These are phyloP conservation scores for Brasilioporus rufonigricans DNA, from an alignment of 768 basidiomycete species.

Conservation along the genomic window DNA sequence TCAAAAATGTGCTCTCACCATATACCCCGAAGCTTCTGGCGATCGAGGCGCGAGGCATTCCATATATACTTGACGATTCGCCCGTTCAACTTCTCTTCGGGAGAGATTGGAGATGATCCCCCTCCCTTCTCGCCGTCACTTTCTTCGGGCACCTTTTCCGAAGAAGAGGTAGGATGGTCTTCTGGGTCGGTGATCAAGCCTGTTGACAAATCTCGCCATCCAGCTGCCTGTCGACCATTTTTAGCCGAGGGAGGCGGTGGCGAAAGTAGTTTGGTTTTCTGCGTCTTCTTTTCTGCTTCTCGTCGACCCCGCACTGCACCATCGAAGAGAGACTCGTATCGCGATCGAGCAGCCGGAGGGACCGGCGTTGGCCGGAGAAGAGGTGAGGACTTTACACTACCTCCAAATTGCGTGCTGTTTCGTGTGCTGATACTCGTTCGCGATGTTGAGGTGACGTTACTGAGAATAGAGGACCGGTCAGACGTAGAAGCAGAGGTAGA, in stretches of 20 bases:
- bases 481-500: conserved; percentile 45
- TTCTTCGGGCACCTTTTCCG: conserved; percentile 12
- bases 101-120: conserved; percentile 24
- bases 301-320: conserved; percentile 54
- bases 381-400: conserved; percentile 26
- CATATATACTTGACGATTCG: conserved; percentile 58
- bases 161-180: conserved; percentile 23
- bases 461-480: conserved; percentile 63
- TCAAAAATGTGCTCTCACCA: conserved; percentile 47
- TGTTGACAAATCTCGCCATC: conserved; percentile 73
- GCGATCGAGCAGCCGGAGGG: conserved; percentile 56
- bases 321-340: conserved; percentile 68
- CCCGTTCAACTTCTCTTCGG: conserved; percentile 54
- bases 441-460: conserved; percentile 39
- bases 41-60: conserved; percentile 56
- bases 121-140: conserved; percentile 31
- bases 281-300: conserved; percentile 34
- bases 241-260: conserved; percentile 39
- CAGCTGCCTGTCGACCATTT: conserved; percentile 55
- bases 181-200: conserved; percentile 55
- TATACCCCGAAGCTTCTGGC: conserved; percentile 53
- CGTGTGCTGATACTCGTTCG: conserved; percentile 39
- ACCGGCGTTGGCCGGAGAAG: conserved; percentile 61
- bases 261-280: conserved; percentile 27
- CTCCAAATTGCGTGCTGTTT: conserved; percentile 24